phyloP scores from a whole-genome alignment of 345 rosid species.

The Pistacia atlantica region DNA sequence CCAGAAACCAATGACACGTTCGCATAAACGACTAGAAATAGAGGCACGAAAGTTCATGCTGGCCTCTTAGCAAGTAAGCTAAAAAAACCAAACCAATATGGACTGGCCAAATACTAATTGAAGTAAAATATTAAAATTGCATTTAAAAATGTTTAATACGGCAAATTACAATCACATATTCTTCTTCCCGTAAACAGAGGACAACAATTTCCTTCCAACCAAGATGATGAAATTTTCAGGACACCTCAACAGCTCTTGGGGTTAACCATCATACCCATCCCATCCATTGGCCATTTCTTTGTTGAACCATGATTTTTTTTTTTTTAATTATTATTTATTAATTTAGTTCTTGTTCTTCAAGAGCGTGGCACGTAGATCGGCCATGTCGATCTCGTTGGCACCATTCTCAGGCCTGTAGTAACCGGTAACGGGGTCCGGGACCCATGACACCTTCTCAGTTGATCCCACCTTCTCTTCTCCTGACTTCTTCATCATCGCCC shows the following conservation, averaged over 20 bases:
- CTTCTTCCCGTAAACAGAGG: background rate
- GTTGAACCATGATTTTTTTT: background rate
- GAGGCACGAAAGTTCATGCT: background rate
- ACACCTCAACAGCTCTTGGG: background rate
- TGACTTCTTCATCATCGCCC: constrained; percentile 40
- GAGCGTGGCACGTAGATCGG: constrained; percentile 63
- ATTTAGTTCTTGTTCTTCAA: constrained; percentile 59
- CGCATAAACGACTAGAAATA: too few species aligned
- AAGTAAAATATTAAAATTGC: too few species aligned
- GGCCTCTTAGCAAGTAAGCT: background rate
- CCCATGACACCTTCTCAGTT: constrained; percentile 61
- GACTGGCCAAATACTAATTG: background rate
- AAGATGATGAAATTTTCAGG: background rate
- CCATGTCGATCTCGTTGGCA: constrained; percentile 62
- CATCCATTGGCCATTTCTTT: background rate
- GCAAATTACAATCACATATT: background rate
- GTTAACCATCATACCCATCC: background rate
- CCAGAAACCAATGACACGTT: too few species aligned
- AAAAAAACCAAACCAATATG: background rate
- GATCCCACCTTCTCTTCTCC: constrained; percentile 47
- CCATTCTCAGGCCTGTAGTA: constrained; percentile 77
- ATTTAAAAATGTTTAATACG: background rate
- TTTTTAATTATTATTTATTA: background rate
- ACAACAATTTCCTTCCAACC: background rate
- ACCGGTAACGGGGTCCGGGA: constrained; percentile 88